phyloP scores from a whole-genome alignment of 805 yeast genomes.

The Brettanomyces bruxellensis region DNA sequence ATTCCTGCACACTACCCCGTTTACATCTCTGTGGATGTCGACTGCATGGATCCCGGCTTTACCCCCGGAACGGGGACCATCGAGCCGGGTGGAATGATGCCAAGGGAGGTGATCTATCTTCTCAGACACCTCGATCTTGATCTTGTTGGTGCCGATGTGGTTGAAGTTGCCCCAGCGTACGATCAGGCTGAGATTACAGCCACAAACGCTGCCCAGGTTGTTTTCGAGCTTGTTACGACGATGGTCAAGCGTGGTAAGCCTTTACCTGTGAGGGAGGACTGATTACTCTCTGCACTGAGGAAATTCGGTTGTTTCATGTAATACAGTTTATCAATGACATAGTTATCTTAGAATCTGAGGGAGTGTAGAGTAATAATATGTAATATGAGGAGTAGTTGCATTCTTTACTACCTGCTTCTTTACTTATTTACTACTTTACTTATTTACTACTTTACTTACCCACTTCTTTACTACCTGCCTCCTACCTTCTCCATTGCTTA shows the following conservation, averaged over 20 bases:
- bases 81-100: slow-evolving; percentile 52
- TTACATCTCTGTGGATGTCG: slow-evolving; percentile 72
- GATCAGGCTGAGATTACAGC: slow-evolving; percentile 61
- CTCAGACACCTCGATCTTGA: slow-evolving; percentile 38
- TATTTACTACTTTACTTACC: too few relatives aligned
- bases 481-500: too few relatives aligned
- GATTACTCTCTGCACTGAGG: neutral
- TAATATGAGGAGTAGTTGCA: too few relatives aligned
- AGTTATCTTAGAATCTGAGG: too few relatives aligned
- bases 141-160: slow-evolving; percentile 48
- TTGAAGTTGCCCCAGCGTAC: slow-evolving; percentile 54
- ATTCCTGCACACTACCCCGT: slow-evolving; percentile 62
- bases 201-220: slow-evolving; percentile 63
- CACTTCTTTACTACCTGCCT: too few relatives aligned
- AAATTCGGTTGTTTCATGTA: too few relatives aligned
- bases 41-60: slow-evolving; percentile 49
- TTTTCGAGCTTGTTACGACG: slow-evolving; percentile 60
- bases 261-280: slow-evolving; percentile 5
- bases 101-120: slow-evolving; percentile 43
- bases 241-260: slow-evolving; percentile 52
- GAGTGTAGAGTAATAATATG: too few relatives aligned
- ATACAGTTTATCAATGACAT: too few relatives aligned
- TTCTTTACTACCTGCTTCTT: too few relatives aligned
- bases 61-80: slow-evolving; percentile 53
- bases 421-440: too few relatives aligned